Conservation (phyloP, 2,329 filamentous ascomycete species). For the Phialophora expanda region DNA sequence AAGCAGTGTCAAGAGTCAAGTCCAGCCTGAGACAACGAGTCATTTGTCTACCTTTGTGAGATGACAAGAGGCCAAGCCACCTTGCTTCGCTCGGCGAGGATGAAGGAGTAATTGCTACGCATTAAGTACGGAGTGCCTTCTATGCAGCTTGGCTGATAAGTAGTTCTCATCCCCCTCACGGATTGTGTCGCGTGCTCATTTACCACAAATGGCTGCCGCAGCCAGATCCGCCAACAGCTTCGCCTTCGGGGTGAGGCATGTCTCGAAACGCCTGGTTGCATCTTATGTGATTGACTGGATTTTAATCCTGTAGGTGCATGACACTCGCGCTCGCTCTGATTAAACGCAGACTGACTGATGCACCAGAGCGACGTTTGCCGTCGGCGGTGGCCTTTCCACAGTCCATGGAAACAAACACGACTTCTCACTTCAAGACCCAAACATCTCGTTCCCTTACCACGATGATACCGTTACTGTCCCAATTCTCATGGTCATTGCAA, state of each 20-base stretch:
- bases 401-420: conserved; percentile 55
- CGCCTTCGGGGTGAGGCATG: conserved; percentile 31
- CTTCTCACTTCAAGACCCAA: conserved; percentile 74
- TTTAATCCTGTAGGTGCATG: conserved; percentile 58
- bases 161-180: neutral
- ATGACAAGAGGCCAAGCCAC: neutral
- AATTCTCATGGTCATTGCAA: conserved; percentile 67
- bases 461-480: conserved; percentile 73
- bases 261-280: conserved; percentile 60
- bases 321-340: neutral
- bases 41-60: neutral
- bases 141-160: neutral
- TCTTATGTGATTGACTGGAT: conserved; percentile 79
- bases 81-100: neutral
- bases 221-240: conserved; percentile 30
- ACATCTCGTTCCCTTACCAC: conserved; percentile 78
- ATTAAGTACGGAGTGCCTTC: neutral
- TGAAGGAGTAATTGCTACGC: neutral
- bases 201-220: conserved; percentile 33
- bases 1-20: neutral
- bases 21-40: neutral
- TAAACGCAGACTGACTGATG: neutral
- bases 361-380: conserved; percentile 59
- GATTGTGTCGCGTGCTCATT: conserved; percentile 35
- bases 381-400: conserved; percentile 65